These are phyloP conservation scores for Suillus subluteus DNA, from an alignment of 768 basidiomycete genomes.

Conservation along the genomic window DNA sequence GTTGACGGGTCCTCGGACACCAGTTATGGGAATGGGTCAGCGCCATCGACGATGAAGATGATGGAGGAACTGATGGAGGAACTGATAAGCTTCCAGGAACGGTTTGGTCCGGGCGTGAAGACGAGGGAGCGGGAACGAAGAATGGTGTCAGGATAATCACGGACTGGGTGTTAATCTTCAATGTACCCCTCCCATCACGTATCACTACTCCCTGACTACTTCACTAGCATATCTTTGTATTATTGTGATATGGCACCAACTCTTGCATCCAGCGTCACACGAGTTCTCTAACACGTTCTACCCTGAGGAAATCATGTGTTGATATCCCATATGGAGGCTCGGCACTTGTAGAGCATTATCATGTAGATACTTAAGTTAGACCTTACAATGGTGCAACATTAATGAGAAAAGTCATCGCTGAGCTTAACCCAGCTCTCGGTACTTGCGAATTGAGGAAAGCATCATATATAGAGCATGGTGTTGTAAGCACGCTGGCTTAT, in stretches of 20 bases:
- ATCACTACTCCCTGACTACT: conserved; percentile 5
- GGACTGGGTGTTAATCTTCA: conserved; percentile 22
- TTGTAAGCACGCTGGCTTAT: no score
- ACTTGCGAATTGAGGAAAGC: background rate
- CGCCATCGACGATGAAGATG: conserved; percentile 65
- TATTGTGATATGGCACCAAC: conserved; percentile 11
- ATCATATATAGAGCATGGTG: background rate
- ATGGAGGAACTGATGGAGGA: conserved; percentile 94
- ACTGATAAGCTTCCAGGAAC: conserved; percentile 85
- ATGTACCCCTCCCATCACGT: conserved; percentile 7
- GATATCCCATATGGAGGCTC: background rate
- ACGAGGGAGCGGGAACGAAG: conserved; percentile 57
- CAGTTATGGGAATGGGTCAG: conserved; percentile 12
- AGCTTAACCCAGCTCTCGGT: background rate
- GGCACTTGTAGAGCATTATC: background rate
- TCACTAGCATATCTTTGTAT: conserved; percentile 10
- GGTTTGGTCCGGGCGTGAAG: conserved; percentile 67
- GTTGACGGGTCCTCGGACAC: conserved; percentile 19
- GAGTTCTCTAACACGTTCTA: background rate
- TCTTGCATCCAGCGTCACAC: background rate
- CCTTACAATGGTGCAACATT: background rate
- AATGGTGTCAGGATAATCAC: conserved; percentile 34
- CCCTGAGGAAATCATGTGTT: background rate
- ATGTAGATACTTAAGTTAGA: background rate
- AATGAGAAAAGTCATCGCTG: background rate